Evolutionary conservation across 2,329 filamentous ascomycete species (phyloP), one percentile per base, ranked within the genome.

Genomic region (Fusarium xylarioides): DNA sequence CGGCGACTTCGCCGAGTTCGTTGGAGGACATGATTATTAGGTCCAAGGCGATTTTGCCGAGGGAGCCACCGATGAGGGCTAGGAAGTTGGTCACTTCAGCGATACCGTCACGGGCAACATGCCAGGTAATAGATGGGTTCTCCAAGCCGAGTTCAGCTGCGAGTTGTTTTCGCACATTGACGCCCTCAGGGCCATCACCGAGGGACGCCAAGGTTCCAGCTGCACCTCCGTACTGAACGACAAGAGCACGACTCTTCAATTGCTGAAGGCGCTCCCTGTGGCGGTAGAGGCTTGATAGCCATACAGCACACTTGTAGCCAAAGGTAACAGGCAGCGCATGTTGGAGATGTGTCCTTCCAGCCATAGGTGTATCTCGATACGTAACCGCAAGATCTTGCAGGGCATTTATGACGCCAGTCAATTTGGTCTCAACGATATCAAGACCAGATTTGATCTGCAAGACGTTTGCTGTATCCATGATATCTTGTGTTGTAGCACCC

Each of bases 401-500:
- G 11, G 82, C 83, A 9, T 76, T 74, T 37, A 85, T 83, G 7
- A 89, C 80, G 3, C 82, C 82, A n/a, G 5, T 78, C 68, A 6
- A 89, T 7, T 85, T 81, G 9, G 79, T 75, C 66, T 87, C 82
- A 8, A 89, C 82, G 21, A 89, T 82, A 2, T 79, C 77, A 19
- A 90, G 78, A 0, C 87, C 87, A 18, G 82, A 72, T 46, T 86
- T 85, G 77, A 89, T 87, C 71, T 89, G 88, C 14, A 90, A 74
- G 3, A 88, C 80, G 18, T 83, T 85, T 0, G 87, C 88, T 1
- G 85, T 80, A 69, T 89, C 88, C 87, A 89, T 89, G 65, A 89
- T 89, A 71, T 90, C 87, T 70, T 90, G 88, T 0, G 88, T 90
- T 0, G 88, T 89, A 4, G 87, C 87, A 14, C 88, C 88, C 87